phyloP scores from a whole-genome alignment of 441 rosid genomes.

The Arabidopsis lyrata region DNA sequence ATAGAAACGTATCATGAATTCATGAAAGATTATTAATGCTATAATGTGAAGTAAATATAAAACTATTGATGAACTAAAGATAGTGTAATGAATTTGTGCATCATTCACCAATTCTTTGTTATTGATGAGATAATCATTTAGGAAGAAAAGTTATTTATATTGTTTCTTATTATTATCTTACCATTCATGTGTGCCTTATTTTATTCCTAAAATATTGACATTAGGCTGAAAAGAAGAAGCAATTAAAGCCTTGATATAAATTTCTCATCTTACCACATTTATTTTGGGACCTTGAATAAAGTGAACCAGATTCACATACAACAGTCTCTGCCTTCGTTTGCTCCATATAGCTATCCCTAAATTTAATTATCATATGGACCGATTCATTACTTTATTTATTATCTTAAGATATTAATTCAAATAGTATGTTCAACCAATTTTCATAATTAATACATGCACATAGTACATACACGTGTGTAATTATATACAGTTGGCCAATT shows the following conservation, averaged over 20 bases:
- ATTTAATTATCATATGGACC: conserved; percentile 48
- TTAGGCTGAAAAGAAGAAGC: conserved; percentile 6
- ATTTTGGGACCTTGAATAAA: conserved; percentile 48
- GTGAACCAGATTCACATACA: conserved; percentile 38
- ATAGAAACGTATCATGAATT: conserved; percentile 9
- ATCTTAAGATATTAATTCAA: conserved; percentile 33
- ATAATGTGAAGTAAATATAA: conserved; percentile 27
- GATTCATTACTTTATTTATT: conserved; percentile 45
- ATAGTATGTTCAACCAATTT: conserved; percentile 30
- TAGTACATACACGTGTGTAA: conserved; percentile 37
- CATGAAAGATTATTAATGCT: conserved; percentile 30
- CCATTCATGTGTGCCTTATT: conserved; percentile 30
- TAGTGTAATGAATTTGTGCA: conserved; percentile 28
- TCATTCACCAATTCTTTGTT: conserved; percentile 25
- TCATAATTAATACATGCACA: conserved; percentile 34
- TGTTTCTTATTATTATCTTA: conserved; percentile 14
- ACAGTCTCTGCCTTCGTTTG: conserved; percentile 37
- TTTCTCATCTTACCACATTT: conserved; percentile 46
- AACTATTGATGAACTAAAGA: conserved; percentile 31
- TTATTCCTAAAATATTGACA: conserved; percentile 26
- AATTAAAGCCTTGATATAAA: conserved; percentile 41
- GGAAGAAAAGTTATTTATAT: conserved; percentile 26
- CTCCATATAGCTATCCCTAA: conserved; percentile 41
- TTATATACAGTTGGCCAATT: conserved; percentile 10
- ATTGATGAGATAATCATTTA: conserved; percentile 44